Conservation (phyloP, 768 basidiomycete genomes). For the Tubosaeta sp. region DNA sequence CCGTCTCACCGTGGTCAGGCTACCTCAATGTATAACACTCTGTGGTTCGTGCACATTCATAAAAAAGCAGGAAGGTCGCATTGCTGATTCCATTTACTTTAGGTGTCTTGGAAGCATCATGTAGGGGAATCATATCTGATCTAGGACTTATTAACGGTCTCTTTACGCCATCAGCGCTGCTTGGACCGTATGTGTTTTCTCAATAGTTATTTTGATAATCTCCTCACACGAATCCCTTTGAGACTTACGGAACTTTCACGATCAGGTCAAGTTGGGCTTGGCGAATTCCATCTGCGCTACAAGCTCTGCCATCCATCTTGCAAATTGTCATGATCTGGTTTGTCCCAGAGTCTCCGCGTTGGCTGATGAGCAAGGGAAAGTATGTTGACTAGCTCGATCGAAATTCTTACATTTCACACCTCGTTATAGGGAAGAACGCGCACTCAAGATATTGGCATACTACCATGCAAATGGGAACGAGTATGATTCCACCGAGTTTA, state of each 20-base stretch:
- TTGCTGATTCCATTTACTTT: background rate
- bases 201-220: background rate
- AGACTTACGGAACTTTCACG: slow-evolving; percentile 18
- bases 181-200: slow-evolving; percentile 43
- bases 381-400: slow-evolving; percentile 1
- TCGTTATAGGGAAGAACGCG: slow-evolving; percentile 28
- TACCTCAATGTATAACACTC: slow-evolving; percentile 42
- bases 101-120: slow-evolving; percentile 34
- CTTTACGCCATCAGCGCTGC: slow-evolving; percentile 42
- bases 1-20: slow-evolving; percentile 43
- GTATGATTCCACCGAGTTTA: background rate
- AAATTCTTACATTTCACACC: background rate
- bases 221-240: background rate
- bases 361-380: slow-evolving; percentile 35
- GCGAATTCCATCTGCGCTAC: slow-evolving; percentile 15
- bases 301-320: slow-evolving; percentile 9
- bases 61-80: slow-evolving; percentile 1
- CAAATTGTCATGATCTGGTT: slow-evolving; percentile 14
- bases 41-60: slow-evolving; percentile 33
- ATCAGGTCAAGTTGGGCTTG: slow-evolving; percentile 14
- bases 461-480: background rate
- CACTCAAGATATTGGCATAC: slow-evolving; percentile 32
- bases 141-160: too few species aligned
- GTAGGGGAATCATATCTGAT: slow-evolving; percentile 14
- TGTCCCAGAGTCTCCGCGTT: slow-evolving; percentile 39